Evolutionary conservation across 1,284 basidiomycete species (phyloP).

Genomic region (Abortiporus biennis): DNA sequence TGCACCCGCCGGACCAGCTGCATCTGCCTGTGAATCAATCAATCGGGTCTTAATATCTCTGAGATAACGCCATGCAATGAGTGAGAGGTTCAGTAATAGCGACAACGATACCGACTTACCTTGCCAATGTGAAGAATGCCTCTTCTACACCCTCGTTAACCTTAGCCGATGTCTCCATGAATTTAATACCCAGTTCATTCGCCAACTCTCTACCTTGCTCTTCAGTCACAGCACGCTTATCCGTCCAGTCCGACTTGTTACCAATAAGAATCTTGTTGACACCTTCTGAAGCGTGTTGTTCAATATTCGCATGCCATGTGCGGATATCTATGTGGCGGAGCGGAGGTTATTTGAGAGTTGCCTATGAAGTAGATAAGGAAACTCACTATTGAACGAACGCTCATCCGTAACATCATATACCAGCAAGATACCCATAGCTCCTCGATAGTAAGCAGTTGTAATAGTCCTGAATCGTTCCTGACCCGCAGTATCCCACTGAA

Average conservation of each 20-base stretch:
- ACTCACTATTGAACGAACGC: constrained; percentile 93
- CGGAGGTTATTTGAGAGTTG: not conserved
- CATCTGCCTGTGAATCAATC: constrained; percentile 89
- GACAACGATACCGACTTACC: constrained; percentile 46
- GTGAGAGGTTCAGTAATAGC: not conserved
- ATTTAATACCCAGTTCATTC: constrained; percentile 86
- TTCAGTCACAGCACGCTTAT: constrained; percentile 90
- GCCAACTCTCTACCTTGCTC: constrained; percentile 83
- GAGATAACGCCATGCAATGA: constrained; percentile 5
- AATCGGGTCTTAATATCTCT: constrained; percentile 97
- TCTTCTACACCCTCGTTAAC: constrained; percentile 98
- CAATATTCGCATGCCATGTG: constrained; percentile 98
- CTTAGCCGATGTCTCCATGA: constrained; percentile 98
- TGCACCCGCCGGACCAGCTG: constrained; percentile 37
- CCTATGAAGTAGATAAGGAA: constrained; percentile 4
- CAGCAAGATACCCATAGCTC: constrained; percentile 98
- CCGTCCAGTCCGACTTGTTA: constrained; percentile 99
- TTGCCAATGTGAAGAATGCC: constrained; percentile 95
- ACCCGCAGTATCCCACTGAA: constrained; percentile 96
- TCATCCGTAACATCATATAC: constrained; percentile 99
- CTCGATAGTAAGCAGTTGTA: constrained; percentile 99
- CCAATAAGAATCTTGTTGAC: constrained; percentile 99
- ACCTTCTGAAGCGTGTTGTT: constrained; percentile 97
- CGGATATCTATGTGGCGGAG: constrained; percentile 75
- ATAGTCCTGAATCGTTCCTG: constrained; percentile 99